Evolutionary conservation across 257 asterid genomes (phyloP).

Genomic region (Lithospermum erythrorhizon): DNA sequence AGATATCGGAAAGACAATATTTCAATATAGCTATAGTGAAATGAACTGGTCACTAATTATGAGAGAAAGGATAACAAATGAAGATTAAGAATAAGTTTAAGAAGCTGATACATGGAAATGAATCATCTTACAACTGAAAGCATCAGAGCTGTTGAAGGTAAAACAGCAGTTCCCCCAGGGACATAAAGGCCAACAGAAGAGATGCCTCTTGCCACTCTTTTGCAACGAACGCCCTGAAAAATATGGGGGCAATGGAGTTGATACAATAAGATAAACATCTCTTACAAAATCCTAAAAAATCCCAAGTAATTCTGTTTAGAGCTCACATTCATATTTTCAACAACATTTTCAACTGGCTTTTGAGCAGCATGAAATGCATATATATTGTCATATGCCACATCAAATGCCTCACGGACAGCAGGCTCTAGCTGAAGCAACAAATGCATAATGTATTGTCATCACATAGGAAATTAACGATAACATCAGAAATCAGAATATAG

Average conservation of each 20-base stretch:
- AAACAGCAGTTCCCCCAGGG: slow-evolving; percentile 99
- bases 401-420: slow-evolving; percentile 78
- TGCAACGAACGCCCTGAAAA: slow-evolving; percentile 86
- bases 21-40: slow-evolving; percentile 1
- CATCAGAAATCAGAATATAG: too few relatives aligned
- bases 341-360: slow-evolving; percentile 64
- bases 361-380: slow-evolving; percentile 86
- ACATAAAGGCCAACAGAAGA: slow-evolving; percentile 93
- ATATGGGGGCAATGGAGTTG: slow-evolving; percentile 8
- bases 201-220: slow-evolving; percentile 84
- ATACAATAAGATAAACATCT: background rate
- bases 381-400: slow-evolving; percentile 84
- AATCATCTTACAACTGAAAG: slow-evolving; percentile 81
- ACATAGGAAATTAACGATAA: too few relatives aligned
- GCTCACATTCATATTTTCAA: slow-evolving; percentile 87
- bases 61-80: slow-evolving; percentile 4
- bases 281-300: background rate
- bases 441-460: background rate
- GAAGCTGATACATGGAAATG: slow-evolving; percentile 6
- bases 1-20: slow-evolving; percentile 23
- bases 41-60: slow-evolving; percentile 4
- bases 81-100: slow-evolving; percentile 4
- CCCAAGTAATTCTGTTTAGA: slow-evolving; percentile 4
- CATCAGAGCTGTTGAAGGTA: slow-evolving; percentile 98
- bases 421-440: slow-evolving; percentile 58